A percentile compares a stretch with the other conserved stretches of the same genome.
phyloP scores from a whole-genome alignment of 805 yeast genomes.

The Candida sithepensis region DNA sequence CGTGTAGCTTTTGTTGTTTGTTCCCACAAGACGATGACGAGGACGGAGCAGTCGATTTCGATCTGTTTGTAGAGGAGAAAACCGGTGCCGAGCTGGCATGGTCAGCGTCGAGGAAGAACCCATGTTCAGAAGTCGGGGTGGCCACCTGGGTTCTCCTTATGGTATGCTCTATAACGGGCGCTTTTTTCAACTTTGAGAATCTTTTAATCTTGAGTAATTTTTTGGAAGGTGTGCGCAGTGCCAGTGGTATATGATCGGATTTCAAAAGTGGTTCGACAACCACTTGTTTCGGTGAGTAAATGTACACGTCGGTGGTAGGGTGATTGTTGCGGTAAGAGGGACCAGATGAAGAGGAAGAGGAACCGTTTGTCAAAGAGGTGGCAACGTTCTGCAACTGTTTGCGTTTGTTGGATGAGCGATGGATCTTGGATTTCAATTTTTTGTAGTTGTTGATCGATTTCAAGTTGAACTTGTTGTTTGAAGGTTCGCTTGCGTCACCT shows the following conservation, averaged over 20 bases:
- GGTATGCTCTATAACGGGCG: constrained; percentile 9
- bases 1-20: too few species aligned
- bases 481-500: constrained; percentile 23
- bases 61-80: not conserved
- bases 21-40: too few species aligned
- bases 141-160: constrained; percentile 5
- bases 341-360: too few species aligned
- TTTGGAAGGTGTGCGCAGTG: not conserved
- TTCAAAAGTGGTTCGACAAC: constrained; percentile 29
- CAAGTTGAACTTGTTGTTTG: constrained; percentile 9
- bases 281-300: constrained; percentile 41
- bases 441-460: constrained; percentile 6
- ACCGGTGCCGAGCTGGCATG: not conserved
- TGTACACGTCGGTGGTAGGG: constrained; percentile 40
- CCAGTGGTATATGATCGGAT: not conserved
- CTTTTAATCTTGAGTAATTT: not conserved
- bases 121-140: not conserved
- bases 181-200: constrained; percentile 1
- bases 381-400: too few species aligned
- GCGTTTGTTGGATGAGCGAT: not conserved
- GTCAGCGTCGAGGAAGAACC: not conserved
- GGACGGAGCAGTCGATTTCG: not conserved
- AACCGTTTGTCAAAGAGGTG: too few species aligned
- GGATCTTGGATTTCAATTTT: constrained; percentile 29
- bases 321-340: not conserved